phyloP scores from a whole-genome alignment of 2,329 filamentous ascomycete species.

The Phoma sp. region DNA sequence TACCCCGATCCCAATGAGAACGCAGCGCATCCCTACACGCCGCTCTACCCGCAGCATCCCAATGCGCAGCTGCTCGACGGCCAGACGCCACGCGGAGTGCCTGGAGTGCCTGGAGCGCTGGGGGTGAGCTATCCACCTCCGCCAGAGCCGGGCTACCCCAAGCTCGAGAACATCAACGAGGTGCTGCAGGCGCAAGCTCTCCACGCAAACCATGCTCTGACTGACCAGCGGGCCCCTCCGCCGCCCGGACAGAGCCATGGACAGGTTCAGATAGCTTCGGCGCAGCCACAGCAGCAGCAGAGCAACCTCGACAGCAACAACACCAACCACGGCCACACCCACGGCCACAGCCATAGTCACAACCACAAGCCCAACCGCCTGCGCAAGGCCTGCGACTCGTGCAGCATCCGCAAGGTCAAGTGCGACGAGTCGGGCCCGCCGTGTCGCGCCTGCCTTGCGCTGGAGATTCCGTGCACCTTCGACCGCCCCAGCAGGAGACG shows the following conservation, averaged over 20 bases:
- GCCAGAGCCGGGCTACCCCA: constrained; percentile 33
- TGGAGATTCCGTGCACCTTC: constrained; percentile 73
- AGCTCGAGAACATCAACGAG: constrained; percentile 47
- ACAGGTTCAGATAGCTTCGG: constrained; percentile 12
- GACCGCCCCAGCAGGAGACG: constrained; percentile 67
- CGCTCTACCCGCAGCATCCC: constrained; percentile 16
- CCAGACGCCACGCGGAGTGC: constrained; percentile 2
- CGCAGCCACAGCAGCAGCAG: constrained; percentile 17
- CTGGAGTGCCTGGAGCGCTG: neutral
- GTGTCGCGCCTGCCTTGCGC: constrained; percentile 67
- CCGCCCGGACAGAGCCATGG: constrained; percentile 4
- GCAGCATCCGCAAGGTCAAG: constrained; percentile 54
- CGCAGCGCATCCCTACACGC: constrained; percentile 16
- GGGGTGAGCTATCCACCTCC: constrained; percentile 5
- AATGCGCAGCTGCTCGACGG: constrained; percentile 16
- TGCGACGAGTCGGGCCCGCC: constrained; percentile 72
- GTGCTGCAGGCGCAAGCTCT: constrained; percentile 46
- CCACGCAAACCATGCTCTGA: constrained; percentile 44
- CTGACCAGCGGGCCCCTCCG: constrained; percentile 27
- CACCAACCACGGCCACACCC: constrained; percentile 22
- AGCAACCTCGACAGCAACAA: constrained; percentile 14
- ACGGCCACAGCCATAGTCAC: constrained; percentile 18
- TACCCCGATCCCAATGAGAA: constrained; percentile 13
- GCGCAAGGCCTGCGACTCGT: constrained; percentile 52
- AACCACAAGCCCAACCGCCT: constrained; percentile 46